Conservation (phyloP, 345 rosid species). For the Citrus trifoliata region DNA sequence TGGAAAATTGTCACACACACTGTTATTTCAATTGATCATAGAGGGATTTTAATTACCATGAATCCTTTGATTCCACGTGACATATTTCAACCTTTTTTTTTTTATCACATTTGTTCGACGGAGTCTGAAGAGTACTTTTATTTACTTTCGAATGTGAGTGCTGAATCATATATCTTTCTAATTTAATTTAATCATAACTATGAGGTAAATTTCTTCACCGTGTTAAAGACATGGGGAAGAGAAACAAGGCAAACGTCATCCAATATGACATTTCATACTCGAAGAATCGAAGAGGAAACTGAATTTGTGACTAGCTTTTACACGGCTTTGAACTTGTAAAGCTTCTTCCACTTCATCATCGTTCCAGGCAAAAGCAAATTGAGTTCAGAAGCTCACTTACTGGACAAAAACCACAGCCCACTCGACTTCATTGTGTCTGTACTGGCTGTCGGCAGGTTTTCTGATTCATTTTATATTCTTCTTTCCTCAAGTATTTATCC, state of each 20-base stretch:
- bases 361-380: background rate
- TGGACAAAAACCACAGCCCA: background rate
- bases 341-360: background rate
- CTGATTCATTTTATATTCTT: background rate
- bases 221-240: no score
- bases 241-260: background rate
- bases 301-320: background rate
- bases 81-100: no score
- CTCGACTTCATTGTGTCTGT: background rate
- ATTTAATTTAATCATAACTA: no score
- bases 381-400: background rate
- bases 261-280: background rate
- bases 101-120: no score
- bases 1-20: no score
- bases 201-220: no score
- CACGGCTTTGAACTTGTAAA: background rate
- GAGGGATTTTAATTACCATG: no score
- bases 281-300: background rate
- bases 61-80: no score
- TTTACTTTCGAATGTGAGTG: no score
- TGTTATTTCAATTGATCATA: no score
- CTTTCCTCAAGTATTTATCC: conserved; percentile 46
- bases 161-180: no score
- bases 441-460: background rate
- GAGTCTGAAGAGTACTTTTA: no score